Percentiles rank a stretch among this genome's conserved stretches.
These are phyloP conservation scores for Backusella australiensis DNA, from an alignment of 192 early-diverging fungal genomes.

Conservation along the genomic window DNA sequence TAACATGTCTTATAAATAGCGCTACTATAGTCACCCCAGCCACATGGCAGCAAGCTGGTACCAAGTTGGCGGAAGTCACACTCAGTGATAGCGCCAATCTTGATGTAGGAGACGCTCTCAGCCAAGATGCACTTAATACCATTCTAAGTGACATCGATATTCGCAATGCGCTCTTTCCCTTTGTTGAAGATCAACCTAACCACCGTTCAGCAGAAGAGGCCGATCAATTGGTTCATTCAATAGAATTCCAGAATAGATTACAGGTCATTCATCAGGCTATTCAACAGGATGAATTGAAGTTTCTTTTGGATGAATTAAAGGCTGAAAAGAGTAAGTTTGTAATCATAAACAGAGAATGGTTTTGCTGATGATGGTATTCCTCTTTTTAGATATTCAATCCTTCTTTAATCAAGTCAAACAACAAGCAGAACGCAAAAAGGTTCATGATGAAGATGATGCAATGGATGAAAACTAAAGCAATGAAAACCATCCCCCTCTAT, in stretches of 20 bases:
- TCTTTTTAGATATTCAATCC: not conserved
- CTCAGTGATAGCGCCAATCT: not conserved
- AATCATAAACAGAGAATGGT: not conserved
- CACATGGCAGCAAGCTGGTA: not conserved
- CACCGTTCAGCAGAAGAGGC: not conserved
- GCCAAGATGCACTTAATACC: conserved; percentile 33
- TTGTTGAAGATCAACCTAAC: conserved; percentile 31
- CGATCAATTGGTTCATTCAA: not conserved
- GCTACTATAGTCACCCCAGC: not conserved
- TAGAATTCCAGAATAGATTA: conserved; percentile 10
- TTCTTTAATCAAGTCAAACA: not conserved
- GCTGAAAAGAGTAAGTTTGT: not conserved
- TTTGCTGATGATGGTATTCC: not conserved
- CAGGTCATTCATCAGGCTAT: not conserved
- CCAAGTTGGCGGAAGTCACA: not conserved
- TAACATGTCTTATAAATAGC: not conserved
- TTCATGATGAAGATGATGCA: not conserved
- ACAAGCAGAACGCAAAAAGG: not conserved
- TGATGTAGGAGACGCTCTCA: not conserved
- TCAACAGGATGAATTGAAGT: conserved; percentile 3
- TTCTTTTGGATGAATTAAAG: not conserved
- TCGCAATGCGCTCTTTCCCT: conserved; percentile 41
- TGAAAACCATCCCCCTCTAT: not conserved
- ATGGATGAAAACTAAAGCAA: conserved; percentile 9
- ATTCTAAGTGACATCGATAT: conserved; percentile 44